Evolutionary conservation across 75 land plant species (phyloP), one percentile per base, ranked within the genome.

Genomic region (Isoetes taiwanensis): DNA sequence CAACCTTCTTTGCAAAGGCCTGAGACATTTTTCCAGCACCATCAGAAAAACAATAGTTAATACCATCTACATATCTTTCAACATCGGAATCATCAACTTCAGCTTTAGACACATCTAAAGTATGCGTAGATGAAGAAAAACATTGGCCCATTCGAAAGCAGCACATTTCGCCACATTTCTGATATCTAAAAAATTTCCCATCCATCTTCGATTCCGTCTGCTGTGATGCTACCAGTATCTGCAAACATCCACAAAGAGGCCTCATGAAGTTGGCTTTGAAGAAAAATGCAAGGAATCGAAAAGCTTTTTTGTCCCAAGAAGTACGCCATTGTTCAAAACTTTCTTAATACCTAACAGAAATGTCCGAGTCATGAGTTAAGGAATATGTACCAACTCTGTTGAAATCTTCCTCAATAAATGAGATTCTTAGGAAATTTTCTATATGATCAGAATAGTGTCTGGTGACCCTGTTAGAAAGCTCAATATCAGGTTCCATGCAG

Each of bases 191-290:
- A 90, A 90, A 25, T 84, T 42, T 17, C 97, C 97, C 97, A 90
- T 90, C 93, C 86, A 86, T 5, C 68, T 54, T 64, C 93, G 24
- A 90, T 86, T 26, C 54, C 57, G 28, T 75, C 75, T 16, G 79
- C 79, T 29, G 66, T 78, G 41, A 72, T 43, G 39, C 37, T 68
- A 21, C 12, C 58, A 23, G 52, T 62, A 11, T 80, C 67, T 27
- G 96, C 86, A 86, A 90, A 90, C 96, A 86, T 85, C 96, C 93
- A 86, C 40, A 86, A 61, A 10, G 87, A 78, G 35, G 68, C 75
- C 25, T 70, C 73, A 14, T 93, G 76, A 28, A 90, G 71, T 50
- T 90, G 97, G 60, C 93, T 90, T 17, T 8, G 97, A 74, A 14
- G 97, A 90, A 61, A 57, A 90, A 90, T 2, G 87, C 97, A 58